Conservation (phyloP, 208 protist species). For the Wallacemonas sp. region DNA sequence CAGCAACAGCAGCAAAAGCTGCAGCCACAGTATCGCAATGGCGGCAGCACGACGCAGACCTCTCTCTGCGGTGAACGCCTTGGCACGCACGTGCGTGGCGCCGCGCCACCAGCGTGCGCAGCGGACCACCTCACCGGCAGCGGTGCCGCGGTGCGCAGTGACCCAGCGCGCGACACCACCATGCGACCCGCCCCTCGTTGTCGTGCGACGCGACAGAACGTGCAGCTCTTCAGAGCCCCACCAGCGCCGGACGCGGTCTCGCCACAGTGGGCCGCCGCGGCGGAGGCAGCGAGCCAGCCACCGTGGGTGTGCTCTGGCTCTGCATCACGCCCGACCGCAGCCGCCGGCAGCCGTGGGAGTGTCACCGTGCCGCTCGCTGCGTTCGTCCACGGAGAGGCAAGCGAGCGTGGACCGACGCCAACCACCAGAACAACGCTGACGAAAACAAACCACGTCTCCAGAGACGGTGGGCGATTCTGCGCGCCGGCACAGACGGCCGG, state of each 20-base stretch:
- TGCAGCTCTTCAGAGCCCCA: conserved; percentile 21
- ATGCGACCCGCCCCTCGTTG: conserved; percentile 17
- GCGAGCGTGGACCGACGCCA: background rate
- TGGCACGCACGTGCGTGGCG: background rate
- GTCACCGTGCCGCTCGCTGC: background rate
- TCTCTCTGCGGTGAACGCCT: background rate
- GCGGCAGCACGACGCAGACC: too few species aligned
- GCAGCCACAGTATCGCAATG: too few species aligned
- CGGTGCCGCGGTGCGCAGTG: conserved; percentile 22
- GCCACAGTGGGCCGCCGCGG: background rate
- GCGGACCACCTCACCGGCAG: conserved; percentile 26
- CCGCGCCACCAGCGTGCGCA: conserved; percentile 14
- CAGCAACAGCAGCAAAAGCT: too few species aligned
- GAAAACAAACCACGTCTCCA: too few species aligned
- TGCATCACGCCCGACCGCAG: too few species aligned
- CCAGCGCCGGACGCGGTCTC: background rate
- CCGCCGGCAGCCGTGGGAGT: too few species aligned
- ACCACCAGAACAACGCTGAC: background rate
- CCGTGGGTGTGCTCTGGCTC: background rate
- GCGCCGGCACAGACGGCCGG: too few species aligned
- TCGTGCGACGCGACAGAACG: conserved; percentile 26
- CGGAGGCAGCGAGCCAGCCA: conserved; percentile 2
- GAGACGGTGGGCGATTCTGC: too few species aligned
- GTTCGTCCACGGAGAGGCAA: conserved; percentile 1
- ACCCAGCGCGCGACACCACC: conserved; percentile 15